phyloP scores from a whole-genome alignment of 192 early-diverging fungal genomes.

The Anaeromyces robustus region DNA sequence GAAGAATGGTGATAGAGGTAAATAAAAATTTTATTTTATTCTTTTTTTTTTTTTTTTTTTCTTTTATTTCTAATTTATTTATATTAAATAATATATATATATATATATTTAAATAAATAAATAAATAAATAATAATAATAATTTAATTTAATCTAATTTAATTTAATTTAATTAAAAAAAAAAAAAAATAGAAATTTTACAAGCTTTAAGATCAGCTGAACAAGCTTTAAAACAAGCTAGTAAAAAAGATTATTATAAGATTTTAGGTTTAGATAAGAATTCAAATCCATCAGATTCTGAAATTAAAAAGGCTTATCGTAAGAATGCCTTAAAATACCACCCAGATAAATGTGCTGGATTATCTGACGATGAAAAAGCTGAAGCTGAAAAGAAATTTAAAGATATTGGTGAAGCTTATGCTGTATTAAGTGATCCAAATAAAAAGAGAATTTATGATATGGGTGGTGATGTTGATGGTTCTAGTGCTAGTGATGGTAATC shows the following conservation, averaged over 20 bases:
- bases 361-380: constrained; percentile 28
- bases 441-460: constrained; percentile 64
- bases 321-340: constrained; percentile 70
- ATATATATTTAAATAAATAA: too few relatives aligned
- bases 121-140: too few relatives aligned
- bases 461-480: constrained; percentile 65
- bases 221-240: constrained; percentile 48
- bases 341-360: constrained; percentile 76
- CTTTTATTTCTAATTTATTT: constrained; percentile 2
- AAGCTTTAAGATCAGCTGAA: constrained; percentile 40
- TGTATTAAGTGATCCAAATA: constrained; percentile 61
- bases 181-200: constrained; percentile 15
- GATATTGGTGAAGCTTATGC: constrained; percentile 66
- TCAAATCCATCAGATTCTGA: constrained; percentile 63
- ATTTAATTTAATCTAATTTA: too few relatives aligned
- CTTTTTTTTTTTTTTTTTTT: constrained; percentile 7
- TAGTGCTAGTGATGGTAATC: constrained; percentile 21
- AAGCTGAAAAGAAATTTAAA: constrained; percentile 61
- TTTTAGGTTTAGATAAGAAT: constrained; percentile 57
- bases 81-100: too few relatives aligned
- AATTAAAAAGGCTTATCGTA: constrained; percentile 65
- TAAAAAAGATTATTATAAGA: constrained; percentile 94
- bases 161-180: too few relatives aligned
- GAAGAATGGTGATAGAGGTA: constrained; percentile 44
- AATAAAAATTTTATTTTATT: constrained; percentile 12